Evolutionary conservation across 1,284 basidiomycete species (phyloP).

Genomic region (Cryptococcus sp.): DNA sequence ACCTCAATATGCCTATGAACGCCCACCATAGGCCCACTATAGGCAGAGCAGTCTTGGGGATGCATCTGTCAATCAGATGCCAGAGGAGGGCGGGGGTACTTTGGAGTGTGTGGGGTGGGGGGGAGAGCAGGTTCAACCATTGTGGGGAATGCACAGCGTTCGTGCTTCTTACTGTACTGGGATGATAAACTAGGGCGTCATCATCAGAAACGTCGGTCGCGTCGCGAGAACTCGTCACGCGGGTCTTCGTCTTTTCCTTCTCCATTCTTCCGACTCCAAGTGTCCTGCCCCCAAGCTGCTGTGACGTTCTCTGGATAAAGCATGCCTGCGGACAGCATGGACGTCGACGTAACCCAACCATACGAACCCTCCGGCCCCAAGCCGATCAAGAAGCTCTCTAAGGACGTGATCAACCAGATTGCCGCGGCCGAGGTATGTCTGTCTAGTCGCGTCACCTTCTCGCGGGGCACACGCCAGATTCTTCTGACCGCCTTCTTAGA

Average conservation of each 20-base stretch:
- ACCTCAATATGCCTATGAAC: too few species aligned
- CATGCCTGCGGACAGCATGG: conserved; percentile 13
- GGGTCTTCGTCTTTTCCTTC: neutral
- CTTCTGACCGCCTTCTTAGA: conserved; percentile 55
- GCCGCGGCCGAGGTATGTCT: conserved; percentile 58
- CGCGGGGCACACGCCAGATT: neutral
- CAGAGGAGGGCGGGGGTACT: too few species aligned
- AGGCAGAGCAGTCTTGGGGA: too few species aligned
- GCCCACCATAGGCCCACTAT: too few species aligned
- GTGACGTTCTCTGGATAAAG: neutral
- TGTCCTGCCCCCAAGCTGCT: neutral
- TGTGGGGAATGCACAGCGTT: too few species aligned
- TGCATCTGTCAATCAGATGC: too few species aligned
- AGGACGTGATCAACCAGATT: conserved; percentile 59
- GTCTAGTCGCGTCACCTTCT: conserved; percentile 13
- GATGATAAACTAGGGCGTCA: too few species aligned
- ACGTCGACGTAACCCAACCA: conserved; percentile 8
- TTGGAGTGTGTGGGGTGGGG: too few species aligned
- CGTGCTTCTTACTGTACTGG: too few species aligned
- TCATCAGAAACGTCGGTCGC: too few species aligned
- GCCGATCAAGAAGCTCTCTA: conserved; percentile 52
- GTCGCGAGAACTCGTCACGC: too few species aligned
- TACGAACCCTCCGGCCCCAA: conserved; percentile 32
- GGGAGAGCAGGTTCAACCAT: too few species aligned
- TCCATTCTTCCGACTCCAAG: neutral